These are phyloP conservation scores for Skeletonema grethae DNA, from an alignment of 108 stramenopile genomes.

Conservation along the genomic window DNA sequence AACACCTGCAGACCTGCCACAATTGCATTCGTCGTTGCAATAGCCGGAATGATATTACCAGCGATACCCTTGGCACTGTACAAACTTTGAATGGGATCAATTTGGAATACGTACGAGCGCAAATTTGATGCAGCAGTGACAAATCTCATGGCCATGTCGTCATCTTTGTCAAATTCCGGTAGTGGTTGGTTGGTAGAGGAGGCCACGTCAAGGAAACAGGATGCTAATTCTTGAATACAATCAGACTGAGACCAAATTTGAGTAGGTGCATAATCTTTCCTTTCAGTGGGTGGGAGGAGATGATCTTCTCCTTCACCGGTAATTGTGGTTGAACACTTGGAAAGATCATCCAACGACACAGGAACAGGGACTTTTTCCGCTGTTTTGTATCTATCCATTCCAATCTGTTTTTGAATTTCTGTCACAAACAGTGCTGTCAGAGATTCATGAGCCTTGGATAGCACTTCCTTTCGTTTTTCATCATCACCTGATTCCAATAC, in stretches of 20 bases:
- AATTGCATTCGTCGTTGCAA: conserved; percentile 99
- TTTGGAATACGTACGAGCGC: conserved; percentile 88
- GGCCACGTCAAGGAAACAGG: conserved; percentile 54
- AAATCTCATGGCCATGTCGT: conserved; percentile 92
- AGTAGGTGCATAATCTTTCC: conserved; percentile 36
- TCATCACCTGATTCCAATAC: conserved; percentile 1
- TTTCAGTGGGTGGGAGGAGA: conserved; percentile 59
- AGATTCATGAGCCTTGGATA: conserved; percentile 22
- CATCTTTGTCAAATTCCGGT: conserved; percentile 94
- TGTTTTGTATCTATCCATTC: conserved; percentile 87
- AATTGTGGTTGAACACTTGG: conserved; percentile 12
- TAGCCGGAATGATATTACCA: conserved; percentile 99
- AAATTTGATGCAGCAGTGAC: conserved; percentile 94
- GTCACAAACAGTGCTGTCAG: conserved; percentile 56
- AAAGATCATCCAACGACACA: conserved; percentile 36
- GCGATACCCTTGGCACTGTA: conserved; percentile 98
- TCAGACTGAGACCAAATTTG: conserved; percentile 59
- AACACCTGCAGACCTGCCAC: conserved; percentile 90
- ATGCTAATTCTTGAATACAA: conserved; percentile 48
- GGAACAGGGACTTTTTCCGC: conserved; percentile 80
- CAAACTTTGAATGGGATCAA: conserved; percentile 79
- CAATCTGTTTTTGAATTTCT: conserved; percentile 85
- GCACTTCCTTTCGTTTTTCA: conserved; percentile 10
- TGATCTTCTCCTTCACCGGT: conserved; percentile 17
- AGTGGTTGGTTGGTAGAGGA: conserved; percentile 41